Evolutionary conservation across 1,284 basidiomycete genomes (phyloP).

Genomic region (Cryptococcus maquisensis): DNA sequence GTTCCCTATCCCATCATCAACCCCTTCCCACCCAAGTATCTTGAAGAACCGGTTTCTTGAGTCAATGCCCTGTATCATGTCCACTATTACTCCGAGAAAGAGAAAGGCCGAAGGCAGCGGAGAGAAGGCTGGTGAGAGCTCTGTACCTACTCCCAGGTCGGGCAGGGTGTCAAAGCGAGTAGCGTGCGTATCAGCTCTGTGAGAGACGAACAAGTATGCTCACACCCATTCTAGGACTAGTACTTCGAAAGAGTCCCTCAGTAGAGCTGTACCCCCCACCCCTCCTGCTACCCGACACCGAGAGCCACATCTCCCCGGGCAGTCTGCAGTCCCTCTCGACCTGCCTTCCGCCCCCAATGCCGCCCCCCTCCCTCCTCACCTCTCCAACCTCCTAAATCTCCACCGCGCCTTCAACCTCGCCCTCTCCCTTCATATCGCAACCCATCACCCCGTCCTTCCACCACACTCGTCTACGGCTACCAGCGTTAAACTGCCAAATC

Average conservation of each 20-base stretch:
- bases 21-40: background rate
- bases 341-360: conserved; percentile 1
- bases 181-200: background rate
- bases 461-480: conserved; percentile 34
- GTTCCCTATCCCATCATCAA: conserved; percentile 4
- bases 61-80: conserved; percentile 2
- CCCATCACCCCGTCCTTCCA: conserved; percentile 46
- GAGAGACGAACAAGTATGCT: conserved; percentile 1
- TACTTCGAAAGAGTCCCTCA: conserved; percentile 26
- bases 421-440: conserved; percentile 46
- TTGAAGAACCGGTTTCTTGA: background rate
- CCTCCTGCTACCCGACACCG: conserved; percentile 30
- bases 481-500: conserved; percentile 34
- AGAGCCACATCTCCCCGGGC: conserved; percentile 5
- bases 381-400: conserved; percentile 41
- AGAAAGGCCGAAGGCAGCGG: conserved; percentile 18
- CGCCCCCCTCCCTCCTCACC: conserved; percentile 35
- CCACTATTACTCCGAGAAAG: conserved; percentile 27
- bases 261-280: conserved; percentile 33
- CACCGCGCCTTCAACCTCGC: conserved; percentile 48
- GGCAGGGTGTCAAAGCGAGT: background rate
- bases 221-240: background rate
- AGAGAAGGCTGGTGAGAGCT: background rate
- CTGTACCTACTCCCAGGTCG: conserved; percentile 5
- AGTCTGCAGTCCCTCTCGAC: conserved; percentile 3